Evolutionary conservation across 805 yeast species (phyloP), one percentile per base, ranked within the genome.

Genomic region (Candida anglica): DNA sequence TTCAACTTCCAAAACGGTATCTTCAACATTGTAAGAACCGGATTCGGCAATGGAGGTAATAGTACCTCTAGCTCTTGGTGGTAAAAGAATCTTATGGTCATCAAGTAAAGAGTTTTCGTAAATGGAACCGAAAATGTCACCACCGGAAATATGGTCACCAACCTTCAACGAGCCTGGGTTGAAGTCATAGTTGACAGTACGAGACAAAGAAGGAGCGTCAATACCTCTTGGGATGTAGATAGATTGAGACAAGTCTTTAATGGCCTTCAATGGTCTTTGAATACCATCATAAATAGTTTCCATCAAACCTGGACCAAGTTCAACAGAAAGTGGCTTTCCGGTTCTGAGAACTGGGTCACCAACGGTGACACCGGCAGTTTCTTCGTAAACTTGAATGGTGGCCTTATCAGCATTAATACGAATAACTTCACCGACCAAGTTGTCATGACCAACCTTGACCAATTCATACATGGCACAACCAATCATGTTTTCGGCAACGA

Each of bases 381-480:
- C 99, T 71, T 93, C 99, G 64, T 93, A 93, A 37, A 93, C 98
- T 75, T 93, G 99, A 53, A 93, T 87, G 30, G 98, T 93, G 39
- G 97, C 96, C 67, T 89, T 91, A 60, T 93, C 98, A 44, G 80
- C 94, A 56, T 81, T 93, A 47, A 93, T 91, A 73, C 98, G 82
- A 63, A 93, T 93, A 46, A 93, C 97, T 68, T 93, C 99, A 61
- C 99, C 99, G 30, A 93, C 98, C 59, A 93, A 77, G 62, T 77
- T 86, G 51, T 86, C 95, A 63, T 93, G 98, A 50, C 99, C 98
- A 46, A 93, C 98, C 63, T 82, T 88, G 55, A 91, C 99, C 65
- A 93, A 75, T 63, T 93, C 99, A 75, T 93, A 91, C 99, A 93
- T 93, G 52, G 98, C 97, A 78, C 97, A 87, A 44, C 99, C 99